These are phyloP conservation scores for Plasmodium gonderi DNA, from an alignment of 169 alveolate species.

Conservation along the genomic window DNA sequence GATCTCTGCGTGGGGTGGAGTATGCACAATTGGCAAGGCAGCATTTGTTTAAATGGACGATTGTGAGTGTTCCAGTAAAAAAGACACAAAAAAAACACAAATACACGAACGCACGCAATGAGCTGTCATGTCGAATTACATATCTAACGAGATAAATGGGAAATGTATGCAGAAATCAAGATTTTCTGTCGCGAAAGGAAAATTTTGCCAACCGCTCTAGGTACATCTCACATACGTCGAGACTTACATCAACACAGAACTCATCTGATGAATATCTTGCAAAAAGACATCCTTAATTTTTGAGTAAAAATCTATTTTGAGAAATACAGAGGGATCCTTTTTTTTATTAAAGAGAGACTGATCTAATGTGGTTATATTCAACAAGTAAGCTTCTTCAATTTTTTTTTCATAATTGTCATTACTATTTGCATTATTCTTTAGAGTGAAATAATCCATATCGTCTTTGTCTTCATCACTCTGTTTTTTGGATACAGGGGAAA, in stretches of 20 bases:
- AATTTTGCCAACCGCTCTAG: too few relatives aligned
- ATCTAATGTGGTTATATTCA: slow-evolving; percentile 2
- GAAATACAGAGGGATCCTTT: slow-evolving; percentile 30
- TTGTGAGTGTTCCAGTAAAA: too few relatives aligned
- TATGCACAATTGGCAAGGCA: neutral
- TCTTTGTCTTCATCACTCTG: neutral
- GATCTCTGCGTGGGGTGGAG: neutral
- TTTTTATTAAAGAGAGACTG: slow-evolving; percentile 27
- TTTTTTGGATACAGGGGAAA: neutral
- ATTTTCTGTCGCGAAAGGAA: too few relatives aligned
- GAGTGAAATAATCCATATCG: neutral
- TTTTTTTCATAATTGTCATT: slow-evolving; percentile 23
- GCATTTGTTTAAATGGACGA: neutral
- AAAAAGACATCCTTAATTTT: slow-evolving; percentile 11
- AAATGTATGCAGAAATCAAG: too few relatives aligned
- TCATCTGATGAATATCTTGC: slow-evolving; percentile 4
- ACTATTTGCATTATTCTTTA: neutral
- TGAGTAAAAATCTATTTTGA: slow-evolving; percentile 9
- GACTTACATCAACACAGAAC: slow-evolving; percentile 19
- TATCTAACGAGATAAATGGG: too few relatives aligned
- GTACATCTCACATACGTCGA: neutral
- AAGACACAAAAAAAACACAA: too few relatives aligned
- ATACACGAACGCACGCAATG: too few relatives aligned
- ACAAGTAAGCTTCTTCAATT: slow-evolving; percentile 27
- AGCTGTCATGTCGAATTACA: too few relatives aligned